phyloP scores from a whole-genome alignment of 352 stramenopile genomes.

The Ophiocytium majus region DNA sequence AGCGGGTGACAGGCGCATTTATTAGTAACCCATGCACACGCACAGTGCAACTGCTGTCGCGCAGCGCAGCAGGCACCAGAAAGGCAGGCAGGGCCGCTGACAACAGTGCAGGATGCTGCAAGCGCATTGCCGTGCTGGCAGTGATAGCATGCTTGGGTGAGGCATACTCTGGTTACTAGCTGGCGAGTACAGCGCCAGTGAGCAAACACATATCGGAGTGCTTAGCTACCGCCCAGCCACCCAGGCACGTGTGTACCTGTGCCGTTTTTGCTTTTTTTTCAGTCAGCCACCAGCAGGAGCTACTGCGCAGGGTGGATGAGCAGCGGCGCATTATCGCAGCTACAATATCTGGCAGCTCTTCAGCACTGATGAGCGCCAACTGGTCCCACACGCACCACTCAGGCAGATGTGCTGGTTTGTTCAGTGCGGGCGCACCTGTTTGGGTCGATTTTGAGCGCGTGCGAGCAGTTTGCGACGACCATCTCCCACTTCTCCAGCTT shows the following conservation, averaged over 20 bases:
- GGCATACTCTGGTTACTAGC: not conserved
- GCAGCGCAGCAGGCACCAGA: too few relatives aligned
- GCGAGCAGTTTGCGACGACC: conserved; percentile 57
- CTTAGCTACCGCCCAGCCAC: not conserved
- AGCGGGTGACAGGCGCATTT: too few relatives aligned
- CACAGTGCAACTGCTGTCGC: too few relatives aligned
- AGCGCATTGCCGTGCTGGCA: too few relatives aligned
- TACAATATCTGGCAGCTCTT: not conserved
- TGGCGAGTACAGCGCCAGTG: not conserved
- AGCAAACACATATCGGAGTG: not conserved
- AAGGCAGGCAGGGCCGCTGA: too few relatives aligned
- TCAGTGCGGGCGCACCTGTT: conserved; percentile 6
- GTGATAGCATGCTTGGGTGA: too few relatives aligned
- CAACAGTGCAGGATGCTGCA: too few relatives aligned
- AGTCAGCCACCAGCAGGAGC: not conserved
- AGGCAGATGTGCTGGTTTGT: not conserved
- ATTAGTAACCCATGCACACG: too few relatives aligned
- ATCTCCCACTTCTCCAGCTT: conserved; percentile 84
- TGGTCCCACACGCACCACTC: not conserved
- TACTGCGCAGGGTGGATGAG: too few relatives aligned
- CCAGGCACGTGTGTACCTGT: not conserved
- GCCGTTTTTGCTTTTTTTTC: not conserved
- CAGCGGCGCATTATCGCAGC: conserved; percentile 1
- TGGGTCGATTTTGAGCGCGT: conserved; percentile 44
- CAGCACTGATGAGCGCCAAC: not conserved